Evolutionary conservation across 192 early-diverging fungal genomes (phyloP).

Genomic region (Coemansia umbellata): DNA sequence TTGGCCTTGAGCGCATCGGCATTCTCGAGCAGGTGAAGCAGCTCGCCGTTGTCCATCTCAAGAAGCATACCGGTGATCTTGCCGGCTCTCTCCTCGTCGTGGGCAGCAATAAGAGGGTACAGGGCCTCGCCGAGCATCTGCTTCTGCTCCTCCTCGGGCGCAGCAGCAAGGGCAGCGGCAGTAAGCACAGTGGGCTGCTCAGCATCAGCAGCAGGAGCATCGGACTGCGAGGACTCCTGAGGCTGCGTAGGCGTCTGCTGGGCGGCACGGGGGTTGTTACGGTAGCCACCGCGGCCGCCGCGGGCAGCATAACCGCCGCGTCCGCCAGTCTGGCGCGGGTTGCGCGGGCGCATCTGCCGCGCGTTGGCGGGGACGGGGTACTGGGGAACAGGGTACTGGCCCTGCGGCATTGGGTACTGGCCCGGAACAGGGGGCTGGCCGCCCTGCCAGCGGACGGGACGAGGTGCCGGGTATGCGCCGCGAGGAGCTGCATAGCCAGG

Average conservation of each 20-base stretch:
- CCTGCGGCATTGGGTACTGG: conserved; percentile 46
- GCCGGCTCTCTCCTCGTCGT: conserved; percentile 73
- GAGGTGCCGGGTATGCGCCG: conserved; percentile 53
- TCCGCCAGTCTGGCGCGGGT: conserved; percentile 46
- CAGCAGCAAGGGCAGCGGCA: conserved; percentile 75
- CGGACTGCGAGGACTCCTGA: conserved; percentile 30
- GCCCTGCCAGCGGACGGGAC: conserved; percentile 57
- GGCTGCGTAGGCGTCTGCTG: conserved; percentile 39
- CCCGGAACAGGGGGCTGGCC: conserved; percentile 43
- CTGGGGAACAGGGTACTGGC: conserved; percentile 50
- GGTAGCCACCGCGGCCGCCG: conserved; percentile 42
- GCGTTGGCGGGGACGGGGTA: conserved; percentile 41
- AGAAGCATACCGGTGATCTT: conserved; percentile 99
- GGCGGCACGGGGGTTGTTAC: conserved; percentile 37
- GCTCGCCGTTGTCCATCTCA: conserved; percentile 96
- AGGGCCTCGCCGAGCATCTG: conserved; percentile 94
- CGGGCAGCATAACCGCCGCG: conserved; percentile 50
- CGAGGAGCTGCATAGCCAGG: conserved; percentile 53
- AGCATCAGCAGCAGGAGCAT: conserved; percentile 25
- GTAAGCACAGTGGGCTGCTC: conserved; percentile 53
- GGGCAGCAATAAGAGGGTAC: conserved; percentile 76
- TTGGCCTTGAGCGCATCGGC: conserved; percentile 73
- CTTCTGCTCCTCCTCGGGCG: conserved; percentile 87
- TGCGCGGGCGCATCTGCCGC: conserved; percentile 48
- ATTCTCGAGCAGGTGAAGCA: conserved; percentile 85